phyloP scores from a whole-genome alignment of 345 rosid genomes.

The Combretum micranthum region DNA sequence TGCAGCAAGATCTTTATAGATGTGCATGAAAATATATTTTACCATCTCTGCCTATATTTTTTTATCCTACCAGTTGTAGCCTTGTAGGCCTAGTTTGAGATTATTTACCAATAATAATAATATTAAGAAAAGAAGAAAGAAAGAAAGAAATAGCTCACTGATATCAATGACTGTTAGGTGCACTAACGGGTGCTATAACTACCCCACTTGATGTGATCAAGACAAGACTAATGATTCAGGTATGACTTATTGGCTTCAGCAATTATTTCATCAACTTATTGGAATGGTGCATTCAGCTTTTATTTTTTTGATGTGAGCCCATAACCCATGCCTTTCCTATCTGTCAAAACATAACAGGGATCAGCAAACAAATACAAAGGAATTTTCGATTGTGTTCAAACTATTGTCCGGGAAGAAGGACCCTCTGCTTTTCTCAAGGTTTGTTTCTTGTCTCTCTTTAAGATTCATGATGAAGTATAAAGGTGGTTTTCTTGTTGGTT shows the following conservation, averaged over 20 bases:
- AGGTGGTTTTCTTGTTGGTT: too few relatives aligned
- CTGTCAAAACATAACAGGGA: constrained; percentile 32
- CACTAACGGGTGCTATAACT: constrained; percentile 92
- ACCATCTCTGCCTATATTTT: too few relatives aligned
- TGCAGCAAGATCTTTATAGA: too few relatives aligned
- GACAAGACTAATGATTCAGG: constrained; percentile 98
- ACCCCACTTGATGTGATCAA: constrained; percentile 97
- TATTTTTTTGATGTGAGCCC: too few relatives aligned
- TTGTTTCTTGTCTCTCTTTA: not conserved
- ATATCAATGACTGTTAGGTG: constrained; percentile 40
- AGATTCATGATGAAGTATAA: not conserved
- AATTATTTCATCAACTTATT: not conserved
- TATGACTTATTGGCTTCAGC: constrained; percentile 13
- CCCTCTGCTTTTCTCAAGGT: constrained; percentile 87
- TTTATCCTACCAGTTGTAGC: too few relatives aligned
- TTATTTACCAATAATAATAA: too few relatives aligned
- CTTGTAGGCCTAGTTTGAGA: too few relatives aligned
- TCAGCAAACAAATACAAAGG: constrained; percentile 78
- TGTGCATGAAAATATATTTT: too few relatives aligned
- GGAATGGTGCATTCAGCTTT: too few relatives aligned
- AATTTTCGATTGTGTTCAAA: constrained; percentile 77
- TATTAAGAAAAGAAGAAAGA: not conserved
- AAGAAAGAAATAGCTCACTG: not conserved
- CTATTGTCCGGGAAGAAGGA: constrained; percentile 81
- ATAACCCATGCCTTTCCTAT: too few relatives aligned